Base-by-base conservation (phyloP, 345 rosid genomes). In the Populus pruinosa region DNA sequence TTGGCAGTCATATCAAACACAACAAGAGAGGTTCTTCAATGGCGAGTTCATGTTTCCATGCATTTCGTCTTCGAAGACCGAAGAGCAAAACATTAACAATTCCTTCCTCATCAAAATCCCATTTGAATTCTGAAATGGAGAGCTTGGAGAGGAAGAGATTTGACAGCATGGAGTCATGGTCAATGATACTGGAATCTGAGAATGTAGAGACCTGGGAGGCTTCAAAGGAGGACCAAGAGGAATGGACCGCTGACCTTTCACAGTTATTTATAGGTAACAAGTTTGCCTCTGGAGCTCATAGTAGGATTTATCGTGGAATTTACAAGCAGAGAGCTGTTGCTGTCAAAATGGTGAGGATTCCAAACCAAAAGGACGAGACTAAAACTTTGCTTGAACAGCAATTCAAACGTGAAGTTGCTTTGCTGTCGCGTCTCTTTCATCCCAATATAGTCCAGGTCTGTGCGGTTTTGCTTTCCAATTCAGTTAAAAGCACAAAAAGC, bases 241-340 rank as follows among this genome's bases (percentile, higher is more conserved):
- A 96, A 71, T 96, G 99, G 98, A 93, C 94, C 0, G 99, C 98
- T n/a, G 99, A 96, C 82, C 97, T 93, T 35, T 96, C 99, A 0
- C 99, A 96, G 85, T 77, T 96, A 38, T 96, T 96, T 66, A 96
- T 96, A 21, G 99, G 99, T 3, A 96, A 96, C 87, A 96, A 93
- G 85, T 96, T 96, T 47, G 99, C 99, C 20, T 96, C 98, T 0
- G 99, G 99, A 1, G 98, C 99, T 41, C 97, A 96, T 43, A 88
- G 93, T 17, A 82, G 99, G 84, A 93, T 96, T 47, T 96, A 96
- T 41, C 86, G 99, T 7, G 99, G 99, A 6, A 96, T 96, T 85
- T 96, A 96, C 61, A 96, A 91, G 88, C 99, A 96, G 85, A 91
- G 97, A 83, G 97, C 99, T 1, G 99, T 96, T 23, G 99, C 98